Conservation (phyloP, 768 basidiomycete genomes). For the Boletus tomentosulus region DNA sequence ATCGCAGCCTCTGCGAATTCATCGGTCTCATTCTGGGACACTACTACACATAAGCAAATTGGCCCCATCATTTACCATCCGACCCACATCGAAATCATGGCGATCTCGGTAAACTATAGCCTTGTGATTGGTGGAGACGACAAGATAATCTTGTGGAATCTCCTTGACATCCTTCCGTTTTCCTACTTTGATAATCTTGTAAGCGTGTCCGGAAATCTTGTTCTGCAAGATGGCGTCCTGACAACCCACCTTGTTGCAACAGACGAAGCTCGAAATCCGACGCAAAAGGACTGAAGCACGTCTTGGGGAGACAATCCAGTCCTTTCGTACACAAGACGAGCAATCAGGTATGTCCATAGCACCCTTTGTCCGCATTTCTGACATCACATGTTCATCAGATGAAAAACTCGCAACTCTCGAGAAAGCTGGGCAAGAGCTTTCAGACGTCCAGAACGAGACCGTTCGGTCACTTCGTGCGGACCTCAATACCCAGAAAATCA, state of each 20-base stretch:
- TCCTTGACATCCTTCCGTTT: not conserved
- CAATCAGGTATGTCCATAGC: not conserved
- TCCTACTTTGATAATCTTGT: not conserved
- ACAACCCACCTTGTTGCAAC: not conserved
- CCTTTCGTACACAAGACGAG: not conserved
- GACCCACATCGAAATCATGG: not conserved
- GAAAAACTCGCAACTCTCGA: not conserved
- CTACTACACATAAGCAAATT: not conserved
- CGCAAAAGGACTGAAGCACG: not conserved
- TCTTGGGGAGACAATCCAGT: not conserved
- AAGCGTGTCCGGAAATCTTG: not conserved
- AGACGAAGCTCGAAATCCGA: not conserved
- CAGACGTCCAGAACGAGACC: not conserved
- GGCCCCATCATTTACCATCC: not conserved
- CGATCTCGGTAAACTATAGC: not conserved
- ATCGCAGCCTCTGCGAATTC: not conserved
- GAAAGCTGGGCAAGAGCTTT: not conserved
- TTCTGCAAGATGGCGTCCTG: not conserved
- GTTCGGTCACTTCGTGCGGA: not conserved
- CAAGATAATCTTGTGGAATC: not conserved
- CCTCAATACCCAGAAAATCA: not conserved
- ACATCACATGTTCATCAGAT: not conserved
- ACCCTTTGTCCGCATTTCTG: not conserved
- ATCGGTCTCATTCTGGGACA: not conserved
- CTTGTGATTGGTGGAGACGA: not conserved